Evolutionary conservation across 1,284 basidiomycete species (phyloP), one percentile per base, ranked within the genome.

Genomic region (Austroboletus novae-zelandiae): DNA sequence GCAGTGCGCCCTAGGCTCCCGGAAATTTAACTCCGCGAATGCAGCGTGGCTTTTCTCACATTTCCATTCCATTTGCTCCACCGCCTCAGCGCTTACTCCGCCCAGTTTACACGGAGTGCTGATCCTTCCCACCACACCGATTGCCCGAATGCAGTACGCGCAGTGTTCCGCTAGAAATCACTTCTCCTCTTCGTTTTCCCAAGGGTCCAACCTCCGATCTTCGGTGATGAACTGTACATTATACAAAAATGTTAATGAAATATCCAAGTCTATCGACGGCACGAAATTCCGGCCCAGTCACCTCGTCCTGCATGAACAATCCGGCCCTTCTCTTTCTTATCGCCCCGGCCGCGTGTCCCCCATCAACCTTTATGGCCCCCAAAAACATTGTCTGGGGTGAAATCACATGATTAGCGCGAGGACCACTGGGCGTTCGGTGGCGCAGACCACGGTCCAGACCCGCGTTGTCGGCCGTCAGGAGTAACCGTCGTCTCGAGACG

Each of bases 401-500:
- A 35, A 41, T 54, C 35, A 50, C 46, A 31, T 51, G 54, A 52
- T 48, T 45, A n/a, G 32, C 53, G 44, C 43, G 55, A 53, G 57
- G 58, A 29, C 30, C 45, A 44, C 44, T 45, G 49, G 48, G 45
- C 36, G 45, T 52, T 61, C 9, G 56, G 56, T 54, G 55, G 68
- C 48, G 60, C 60, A 45, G 57, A 66, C 49, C 55, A 57, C 8
- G 65, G 55, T 25, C 52, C 50, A 53, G 61, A 50, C 42, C 69
- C 66, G 35, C 61, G 40, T 45, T 71, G 69, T 42, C 58, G 58
- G 37, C 74, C 75, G 43, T 74, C 74, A 45, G 71, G 65, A 30
- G 74, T 78, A 52, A 76, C 62, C 40, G 76, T 77, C n/a, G 76
- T 78, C 47, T 77, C 77, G 56, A 67, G 55, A 71, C 73, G 64